These are phyloP conservation scores for Brettanomyces naardenensis DNA, from an alignment of 805 yeast genomes.

Conservation along the genomic window DNA sequence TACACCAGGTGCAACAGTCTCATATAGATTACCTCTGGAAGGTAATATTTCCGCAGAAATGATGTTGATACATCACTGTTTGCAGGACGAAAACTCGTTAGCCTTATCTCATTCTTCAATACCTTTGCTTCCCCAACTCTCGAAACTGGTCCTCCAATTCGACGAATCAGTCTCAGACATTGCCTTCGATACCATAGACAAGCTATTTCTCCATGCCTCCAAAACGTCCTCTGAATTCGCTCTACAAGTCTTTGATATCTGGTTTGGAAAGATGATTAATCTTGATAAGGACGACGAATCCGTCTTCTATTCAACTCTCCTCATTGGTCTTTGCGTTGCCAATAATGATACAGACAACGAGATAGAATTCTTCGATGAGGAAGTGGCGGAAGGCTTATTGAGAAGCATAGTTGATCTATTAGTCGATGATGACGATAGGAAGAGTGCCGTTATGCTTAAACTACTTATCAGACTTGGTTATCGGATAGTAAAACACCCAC, in stretches of 20 bases:
- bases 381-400: constrained; percentile 1
- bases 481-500: neutral
- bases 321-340: constrained; percentile 8
- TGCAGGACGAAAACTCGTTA: too few relatives aligned
- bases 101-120: too few relatives aligned
- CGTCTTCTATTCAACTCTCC: constrained; percentile 1
- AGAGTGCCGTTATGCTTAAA: neutral
- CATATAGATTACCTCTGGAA: neutral
- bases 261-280: neutral
- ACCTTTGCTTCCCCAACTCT: too few relatives aligned
- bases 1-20: neutral
- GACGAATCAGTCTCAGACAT: too few relatives aligned
- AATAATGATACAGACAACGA: constrained; percentile 1
- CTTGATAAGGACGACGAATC: neutral
- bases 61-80: too few relatives aligned
- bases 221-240: neutral
- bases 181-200: too few relatives aligned
- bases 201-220: too few relatives aligned
- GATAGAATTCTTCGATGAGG: constrained; percentile 1
- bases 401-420: constrained; percentile 3
- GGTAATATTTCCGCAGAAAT: neutral
- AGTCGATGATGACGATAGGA: neutral
- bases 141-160: too few relatives aligned
- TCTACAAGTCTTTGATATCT: neutral
- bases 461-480: neutral